These are phyloP conservation scores for Trametes cingulata DNA, from an alignment of 768 basidiomycete genomes.

Conservation along the genomic window DNA sequence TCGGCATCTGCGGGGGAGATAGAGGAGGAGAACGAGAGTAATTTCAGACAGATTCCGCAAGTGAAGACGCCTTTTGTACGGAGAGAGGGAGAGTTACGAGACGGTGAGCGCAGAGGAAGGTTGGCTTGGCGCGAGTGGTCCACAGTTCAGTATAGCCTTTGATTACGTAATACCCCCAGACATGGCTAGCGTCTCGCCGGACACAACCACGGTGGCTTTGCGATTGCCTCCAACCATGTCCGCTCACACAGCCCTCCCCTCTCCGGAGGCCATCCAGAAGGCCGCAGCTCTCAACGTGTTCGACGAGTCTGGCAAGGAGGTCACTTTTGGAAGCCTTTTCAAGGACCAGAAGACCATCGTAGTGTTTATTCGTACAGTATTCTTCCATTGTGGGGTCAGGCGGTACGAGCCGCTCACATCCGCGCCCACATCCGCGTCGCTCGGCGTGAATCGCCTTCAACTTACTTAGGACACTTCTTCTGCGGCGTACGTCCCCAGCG, in stretches of 20 bases:
- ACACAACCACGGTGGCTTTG: too few relatives aligned
- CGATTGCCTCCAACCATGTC: not conserved
- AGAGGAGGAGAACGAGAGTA: slow-evolving; percentile 2
- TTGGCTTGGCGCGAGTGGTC: not conserved
- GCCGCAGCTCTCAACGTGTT: slow-evolving; percentile 39
- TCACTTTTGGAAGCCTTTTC: slow-evolving; percentile 55
- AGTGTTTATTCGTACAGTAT: slow-evolving; percentile 57
- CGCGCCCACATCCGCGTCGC: not conserved
- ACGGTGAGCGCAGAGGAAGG: not conserved
- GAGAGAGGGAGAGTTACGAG: not conserved
- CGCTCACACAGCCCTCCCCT: slow-evolving; percentile 5
- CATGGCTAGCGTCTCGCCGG: too few relatives aligned
- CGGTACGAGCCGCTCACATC: too few relatives aligned
- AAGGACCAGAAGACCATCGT: slow-evolving; percentile 52
- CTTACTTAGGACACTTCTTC: slow-evolving; percentile 57
- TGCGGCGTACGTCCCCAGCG: slow-evolving; percentile 50
- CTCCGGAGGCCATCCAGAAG: slow-evolving; percentile 31
- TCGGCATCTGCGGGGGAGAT: slow-evolving; percentile 20
- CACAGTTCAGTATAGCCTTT: not conserved
- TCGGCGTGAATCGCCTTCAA: not conserved
- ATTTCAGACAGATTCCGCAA: not conserved
- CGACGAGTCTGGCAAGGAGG: slow-evolving; percentile 46
- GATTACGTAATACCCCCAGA: slow-evolving; percentile 7
- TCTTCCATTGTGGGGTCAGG: not conserved
- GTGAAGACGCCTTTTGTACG: not conserved